Base-by-base conservation (phyloP, 768 basidiomycete genomes). In the Gymnopilus dilepis region DNA sequence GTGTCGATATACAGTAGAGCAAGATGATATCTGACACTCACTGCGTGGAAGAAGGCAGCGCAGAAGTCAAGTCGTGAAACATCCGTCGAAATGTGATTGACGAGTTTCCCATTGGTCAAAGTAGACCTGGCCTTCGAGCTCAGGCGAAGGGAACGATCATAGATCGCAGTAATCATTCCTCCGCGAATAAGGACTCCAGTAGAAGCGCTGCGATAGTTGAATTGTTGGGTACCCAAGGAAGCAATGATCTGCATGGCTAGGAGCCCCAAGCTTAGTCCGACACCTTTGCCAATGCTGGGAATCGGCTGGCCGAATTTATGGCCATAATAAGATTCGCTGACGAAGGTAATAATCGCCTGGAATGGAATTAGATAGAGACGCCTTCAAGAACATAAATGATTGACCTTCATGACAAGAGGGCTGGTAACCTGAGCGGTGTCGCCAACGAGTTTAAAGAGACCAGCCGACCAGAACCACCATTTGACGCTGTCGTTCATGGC, bases 61-160 rank as follows among this genome's bases (percentile, higher is more conserved):
- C 9, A 34, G 19, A 95, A 97, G 70, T 98, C 95, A 70, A 98
- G 92, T 19, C 95, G 85, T 26, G 91, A 94, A 21, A 96, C 87
- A 70, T 95, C 94, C 0, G 92, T 94, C 5, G 92, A 94, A 62
- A 99, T 96, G 76, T 97, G 94, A 65, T 95, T 96, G 64, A 97
- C 90, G 11, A 97, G 84, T 70, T 91, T 91, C 22, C 95, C 96
- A 68, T 94, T 97, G 1, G 92, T 86, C 41, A 96, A 82, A 9
- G 85, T 87, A 1, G 88, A 87, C 6, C 96, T 85, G 6, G 94
- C 86, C 41, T 92, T 88, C 17, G 91, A 84, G 2, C 91, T 90
- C 31, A 98, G 82, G 26, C 79, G 83, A 22, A 97, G 80, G 1
- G 90, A 88, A 41, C 90, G 87, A 26, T 85, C 82, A 74, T 95